These are phyloP conservation scores for Macrolepiota dolichaula DNA, from an alignment of 768 basidiomycete genomes.

Conservation along the genomic window DNA sequence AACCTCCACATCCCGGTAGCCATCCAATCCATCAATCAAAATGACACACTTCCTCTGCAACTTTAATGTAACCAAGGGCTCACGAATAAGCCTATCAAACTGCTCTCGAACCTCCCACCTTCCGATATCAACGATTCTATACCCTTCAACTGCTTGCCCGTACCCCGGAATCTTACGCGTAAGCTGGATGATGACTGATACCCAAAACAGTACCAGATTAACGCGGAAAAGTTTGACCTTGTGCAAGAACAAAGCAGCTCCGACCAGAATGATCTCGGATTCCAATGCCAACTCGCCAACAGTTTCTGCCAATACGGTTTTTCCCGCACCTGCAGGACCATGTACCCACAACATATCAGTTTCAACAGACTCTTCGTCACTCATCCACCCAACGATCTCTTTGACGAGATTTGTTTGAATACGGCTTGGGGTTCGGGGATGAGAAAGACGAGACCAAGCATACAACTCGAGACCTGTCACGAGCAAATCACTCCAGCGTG, in stretches of 20 bases:
- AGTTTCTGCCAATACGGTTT: slow-evolving; percentile 2
- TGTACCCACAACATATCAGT: background rate
- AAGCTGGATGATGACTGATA: no score
- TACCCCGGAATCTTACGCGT: no score
- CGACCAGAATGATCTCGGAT: no score
- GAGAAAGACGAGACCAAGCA: background rate
- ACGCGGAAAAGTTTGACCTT: no score
- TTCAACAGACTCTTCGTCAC: background rate
- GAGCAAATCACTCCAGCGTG: no score
- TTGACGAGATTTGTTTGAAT: background rate
- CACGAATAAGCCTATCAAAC: no score
- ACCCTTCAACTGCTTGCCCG: no score
- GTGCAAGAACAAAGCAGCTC: no score
- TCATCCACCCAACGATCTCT: background rate
- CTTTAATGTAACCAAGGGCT: no score
- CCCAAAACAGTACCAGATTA: no score
- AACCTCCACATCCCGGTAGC: background rate
- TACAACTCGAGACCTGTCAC: background rate
- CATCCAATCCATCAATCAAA: background rate
- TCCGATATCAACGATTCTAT: no score
- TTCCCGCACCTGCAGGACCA: slow-evolving; percentile 1
- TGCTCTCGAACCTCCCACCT: no score
- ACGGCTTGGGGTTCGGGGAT: background rate
- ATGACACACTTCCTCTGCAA: background rate
- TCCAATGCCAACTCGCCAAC: slow-evolving; percentile 3